phyloP scores from a whole-genome alignment of 495 filamentous ascomycete species.

The Penicillium coprophilum region DNA sequence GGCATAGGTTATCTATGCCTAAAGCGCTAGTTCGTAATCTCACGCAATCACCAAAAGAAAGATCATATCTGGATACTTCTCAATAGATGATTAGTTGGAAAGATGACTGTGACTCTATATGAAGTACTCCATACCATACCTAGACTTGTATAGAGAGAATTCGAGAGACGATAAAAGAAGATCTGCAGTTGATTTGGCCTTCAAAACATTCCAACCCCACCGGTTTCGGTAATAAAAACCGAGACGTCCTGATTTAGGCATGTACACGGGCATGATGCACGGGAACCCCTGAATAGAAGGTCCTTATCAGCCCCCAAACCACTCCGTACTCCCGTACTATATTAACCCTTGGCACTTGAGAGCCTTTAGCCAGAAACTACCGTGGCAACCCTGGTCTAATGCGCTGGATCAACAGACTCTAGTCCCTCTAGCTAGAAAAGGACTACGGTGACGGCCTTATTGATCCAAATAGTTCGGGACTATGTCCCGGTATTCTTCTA shows the following conservation, averaged over 20 bases:
- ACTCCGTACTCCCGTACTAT: too few species aligned
- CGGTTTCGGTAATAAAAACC: background rate
- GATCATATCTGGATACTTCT: background rate
- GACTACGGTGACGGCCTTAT: conserved; percentile 6
- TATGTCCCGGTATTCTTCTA: background rate
- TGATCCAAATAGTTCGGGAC: conserved; percentile 1
- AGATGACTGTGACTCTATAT: too few species aligned
- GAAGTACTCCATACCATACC: too few species aligned
- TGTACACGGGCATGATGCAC: background rate
- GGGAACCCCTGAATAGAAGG: background rate
- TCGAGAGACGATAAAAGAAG: background rate
- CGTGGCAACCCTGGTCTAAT: background rate
- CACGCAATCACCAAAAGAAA: background rate
- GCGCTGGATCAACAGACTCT: conserved; percentile 7
- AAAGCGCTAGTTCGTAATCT: background rate
- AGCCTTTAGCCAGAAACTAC: background rate
- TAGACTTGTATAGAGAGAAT: background rate
- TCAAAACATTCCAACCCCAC: too few species aligned
- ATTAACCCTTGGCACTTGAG: background rate
- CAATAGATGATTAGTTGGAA: background rate
- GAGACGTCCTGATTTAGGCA: background rate
- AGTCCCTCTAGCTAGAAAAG: background rate
- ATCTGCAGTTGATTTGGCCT: too few species aligned
- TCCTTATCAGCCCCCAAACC: background rate
- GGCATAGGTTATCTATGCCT: background rate